Evolutionary conservation across 2,329 filamentous ascomycete genomes (phyloP).

Genomic region (Pseudocercospora macadamiae): DNA sequence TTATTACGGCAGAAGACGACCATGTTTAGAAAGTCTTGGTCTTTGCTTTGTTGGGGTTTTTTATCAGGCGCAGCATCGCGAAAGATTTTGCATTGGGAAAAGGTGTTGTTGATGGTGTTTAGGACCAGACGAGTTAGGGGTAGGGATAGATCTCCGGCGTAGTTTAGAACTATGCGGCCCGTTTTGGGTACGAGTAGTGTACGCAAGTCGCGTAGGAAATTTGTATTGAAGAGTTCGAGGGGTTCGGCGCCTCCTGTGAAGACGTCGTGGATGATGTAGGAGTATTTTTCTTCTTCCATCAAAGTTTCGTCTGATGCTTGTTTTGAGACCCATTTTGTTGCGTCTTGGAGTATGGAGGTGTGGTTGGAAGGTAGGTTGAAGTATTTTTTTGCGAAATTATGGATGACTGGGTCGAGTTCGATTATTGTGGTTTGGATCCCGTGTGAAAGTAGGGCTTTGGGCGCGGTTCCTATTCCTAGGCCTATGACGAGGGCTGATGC

Average conservation of each 20-base stretch:
- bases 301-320: conserved; percentile 38
- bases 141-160: conserved; percentile 82
- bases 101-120: conserved; percentile 78
- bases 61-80: conserved; percentile 67
- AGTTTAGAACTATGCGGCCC: conserved; percentile 92
- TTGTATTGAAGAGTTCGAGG: conserved; percentile 79
- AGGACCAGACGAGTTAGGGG: conserved; percentile 77
- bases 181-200: conserved; percentile 69
- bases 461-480: conserved; percentile 88
- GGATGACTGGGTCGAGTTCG: conserved; percentile 88
- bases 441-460: conserved; percentile 81
- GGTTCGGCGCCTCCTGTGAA: conserved; percentile 97
- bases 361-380: conserved; percentile 80
- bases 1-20: conserved; percentile 88
- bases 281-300: conserved; percentile 54
- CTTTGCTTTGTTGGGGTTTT: conserved; percentile 11
- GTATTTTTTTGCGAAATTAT: conserved; percentile 79
- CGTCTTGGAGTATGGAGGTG: conserved; percentile 79
- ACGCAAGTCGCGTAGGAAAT: conserved; percentile 75
- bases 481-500: conserved; percentile 78
- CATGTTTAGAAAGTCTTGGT: conserved; percentile 82
- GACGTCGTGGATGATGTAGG: conserved; percentile 97
- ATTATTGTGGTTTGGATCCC: conserved; percentile 92
- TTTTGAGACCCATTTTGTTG: conserved; percentile 67
- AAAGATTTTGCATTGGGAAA: conserved; percentile 77